phyloP scores from a whole-genome alignment of 768 basidiomycete species.

The Mycena amicta region DNA sequence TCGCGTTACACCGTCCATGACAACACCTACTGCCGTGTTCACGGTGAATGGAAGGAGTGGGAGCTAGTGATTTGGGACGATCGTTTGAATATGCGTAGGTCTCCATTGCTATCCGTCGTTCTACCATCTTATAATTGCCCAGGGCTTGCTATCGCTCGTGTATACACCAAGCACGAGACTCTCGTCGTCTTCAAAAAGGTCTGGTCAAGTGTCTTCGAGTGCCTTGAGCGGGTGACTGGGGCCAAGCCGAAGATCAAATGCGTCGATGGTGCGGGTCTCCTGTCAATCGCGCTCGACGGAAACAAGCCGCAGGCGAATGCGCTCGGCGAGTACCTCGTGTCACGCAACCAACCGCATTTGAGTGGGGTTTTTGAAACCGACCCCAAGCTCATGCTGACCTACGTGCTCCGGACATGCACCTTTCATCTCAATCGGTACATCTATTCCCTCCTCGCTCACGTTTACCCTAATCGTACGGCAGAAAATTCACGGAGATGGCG shows the following conservation, averaged over 20 bases:
- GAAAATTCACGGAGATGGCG: constrained; percentile 12
- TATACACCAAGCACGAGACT: constrained; percentile 22
- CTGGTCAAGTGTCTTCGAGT: constrained; percentile 22
- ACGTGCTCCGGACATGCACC: constrained; percentile 19
- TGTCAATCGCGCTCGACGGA: constrained; percentile 23
- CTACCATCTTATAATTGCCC: not conserved
- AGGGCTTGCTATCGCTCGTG: constrained; percentile 21
- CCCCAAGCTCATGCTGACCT: constrained; percentile 15
- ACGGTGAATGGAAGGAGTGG: constrained; percentile 26
- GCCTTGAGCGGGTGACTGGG: constrained; percentile 21
- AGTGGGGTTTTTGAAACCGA: constrained; percentile 20
- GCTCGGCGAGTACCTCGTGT: constrained; percentile 16
- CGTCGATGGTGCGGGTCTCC: constrained; percentile 23
- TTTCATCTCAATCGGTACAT: constrained; percentile 24
- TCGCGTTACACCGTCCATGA: constrained; percentile 18
- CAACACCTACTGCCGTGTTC: constrained; percentile 22
- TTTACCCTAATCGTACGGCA: not conserved
- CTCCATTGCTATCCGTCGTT: not conserved
- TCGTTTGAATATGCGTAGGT: constrained; percentile 18
- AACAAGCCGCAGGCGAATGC: constrained; percentile 24
- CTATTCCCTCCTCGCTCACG: not conserved
- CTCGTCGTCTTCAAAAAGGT: constrained; percentile 16
- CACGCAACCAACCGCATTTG: constrained; percentile 11
- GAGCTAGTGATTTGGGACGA: constrained; percentile 25
- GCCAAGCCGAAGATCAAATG: constrained; percentile 22